phyloP scores from a whole-genome alignment of 2,329 filamentous ascomycete genomes.

The Phialocephala sp. region DNA sequence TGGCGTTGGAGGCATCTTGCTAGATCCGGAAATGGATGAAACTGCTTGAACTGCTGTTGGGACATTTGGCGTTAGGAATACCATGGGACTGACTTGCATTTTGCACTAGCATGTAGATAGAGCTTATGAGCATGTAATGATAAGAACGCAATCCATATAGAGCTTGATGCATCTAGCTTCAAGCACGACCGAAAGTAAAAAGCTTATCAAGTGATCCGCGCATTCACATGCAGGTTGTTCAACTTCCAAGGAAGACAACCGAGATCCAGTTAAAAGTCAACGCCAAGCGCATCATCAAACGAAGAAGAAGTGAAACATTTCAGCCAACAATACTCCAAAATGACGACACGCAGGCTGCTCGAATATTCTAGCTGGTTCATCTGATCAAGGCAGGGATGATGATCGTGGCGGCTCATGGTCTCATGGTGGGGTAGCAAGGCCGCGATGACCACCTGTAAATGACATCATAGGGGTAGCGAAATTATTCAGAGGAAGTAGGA shows the following conservation, averaged over 20 bases:
- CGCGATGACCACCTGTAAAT: conserved; percentile 4
- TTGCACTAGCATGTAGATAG: background rate
- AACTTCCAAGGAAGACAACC: background rate
- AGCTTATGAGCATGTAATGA: background rate
- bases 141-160: background rate
- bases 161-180: background rate
- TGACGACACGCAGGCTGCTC: background rate
- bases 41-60: background rate
- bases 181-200: background rate
- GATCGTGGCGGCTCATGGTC: background rate
- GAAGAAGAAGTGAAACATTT: background rate
- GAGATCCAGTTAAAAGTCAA: background rate
- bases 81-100: background rate
- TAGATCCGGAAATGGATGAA: conserved; percentile 7
- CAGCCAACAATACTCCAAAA: background rate
- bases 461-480: conserved; percentile 12
- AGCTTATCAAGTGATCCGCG: conserved; percentile 5
- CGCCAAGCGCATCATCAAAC: background rate
- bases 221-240: background rate
- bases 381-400: conserved; percentile 5
- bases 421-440: conserved; percentile 13
- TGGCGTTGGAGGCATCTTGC: conserved; percentile 30
- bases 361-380: background rate
- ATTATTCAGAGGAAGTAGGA: background rate
- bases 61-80: background rate